phyloP scores from a whole-genome alignment of 78 protist genomes.

The Emiliania huxleyi region DNA sequence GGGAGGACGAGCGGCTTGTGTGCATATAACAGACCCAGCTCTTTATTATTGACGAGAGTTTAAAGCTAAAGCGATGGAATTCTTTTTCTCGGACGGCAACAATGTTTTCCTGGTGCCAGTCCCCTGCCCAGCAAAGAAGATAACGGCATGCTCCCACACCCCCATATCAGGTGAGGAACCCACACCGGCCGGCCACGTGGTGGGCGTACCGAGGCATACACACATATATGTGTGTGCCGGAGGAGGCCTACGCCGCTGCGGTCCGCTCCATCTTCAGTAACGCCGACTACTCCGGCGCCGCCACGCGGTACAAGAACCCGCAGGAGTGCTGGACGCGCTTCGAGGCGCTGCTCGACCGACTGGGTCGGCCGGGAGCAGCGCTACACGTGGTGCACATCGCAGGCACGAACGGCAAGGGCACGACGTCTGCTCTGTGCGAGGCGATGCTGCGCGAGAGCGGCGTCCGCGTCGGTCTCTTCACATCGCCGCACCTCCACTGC shows the following conservation, averaged over 20 bases:
- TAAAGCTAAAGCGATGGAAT: too few species aligned
- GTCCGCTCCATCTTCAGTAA: not conserved
- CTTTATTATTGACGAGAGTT: too few species aligned
- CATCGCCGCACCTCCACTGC: not conserved
- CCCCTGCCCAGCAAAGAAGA: too few species aligned
- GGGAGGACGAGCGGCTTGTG: too few species aligned
- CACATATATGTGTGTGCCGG: too few species aligned
- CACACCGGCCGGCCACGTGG: too few species aligned
- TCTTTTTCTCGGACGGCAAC: too few species aligned
- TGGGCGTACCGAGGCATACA: too few species aligned
- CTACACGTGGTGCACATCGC: not conserved
- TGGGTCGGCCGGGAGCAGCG: not conserved
- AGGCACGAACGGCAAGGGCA: slow-evolving; percentile 19
- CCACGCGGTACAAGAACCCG: not conserved
- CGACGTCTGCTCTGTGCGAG: not conserved
- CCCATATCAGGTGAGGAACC: too few species aligned
- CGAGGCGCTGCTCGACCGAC: not conserved
- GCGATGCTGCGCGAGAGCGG: slow-evolving; percentile 5
- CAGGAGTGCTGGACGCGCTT: not conserved
- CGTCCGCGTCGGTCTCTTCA: not conserved
- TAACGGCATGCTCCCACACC: too few species aligned
- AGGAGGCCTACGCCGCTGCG: not conserved
- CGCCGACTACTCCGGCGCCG: not conserved
- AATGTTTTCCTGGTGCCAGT: too few species aligned
- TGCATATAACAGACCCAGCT: too few species aligned